Evolutionary conservation across 2,329 filamentous ascomycete species (phyloP).

Genomic region (Sporothrix pseudoabietina): DNA sequence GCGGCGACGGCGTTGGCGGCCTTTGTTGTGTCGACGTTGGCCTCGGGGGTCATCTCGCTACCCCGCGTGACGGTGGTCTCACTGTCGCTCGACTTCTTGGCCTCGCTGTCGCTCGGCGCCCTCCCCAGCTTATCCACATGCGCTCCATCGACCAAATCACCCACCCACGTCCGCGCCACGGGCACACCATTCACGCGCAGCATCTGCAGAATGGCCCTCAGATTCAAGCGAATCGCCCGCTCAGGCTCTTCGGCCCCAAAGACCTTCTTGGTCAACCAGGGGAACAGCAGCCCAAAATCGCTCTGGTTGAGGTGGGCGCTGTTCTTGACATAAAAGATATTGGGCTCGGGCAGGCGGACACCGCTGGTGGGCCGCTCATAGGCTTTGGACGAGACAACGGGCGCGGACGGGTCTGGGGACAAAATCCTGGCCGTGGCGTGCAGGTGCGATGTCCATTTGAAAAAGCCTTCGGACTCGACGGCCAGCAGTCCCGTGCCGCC

Average conservation of each 20-base stretch:
- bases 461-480: conserved; percentile 75
- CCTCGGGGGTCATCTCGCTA: background rate
- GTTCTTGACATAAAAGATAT: conserved; percentile 72
- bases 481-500: conserved; percentile 65
- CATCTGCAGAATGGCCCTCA: conserved; percentile 60
- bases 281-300: conserved; percentile 82
- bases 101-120: conserved; percentile 27
- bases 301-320: conserved; percentile 83
- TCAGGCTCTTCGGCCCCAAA: conserved; percentile 61
- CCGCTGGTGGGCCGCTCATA: conserved; percentile 49
- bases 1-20: background rate
- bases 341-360: conserved; percentile 53
- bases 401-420: conserved; percentile 55
- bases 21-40: background rate
- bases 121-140: conserved; percentile 44
- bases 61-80: background rate
- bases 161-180: conserved; percentile 53
- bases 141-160: conserved; percentile 53
- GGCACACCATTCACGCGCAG: conserved; percentile 54
- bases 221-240: conserved; percentile 60
- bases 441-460: conserved; percentile 74
- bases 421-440: conserved; percentile 67
- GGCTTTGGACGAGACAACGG: conserved; percentile 46
- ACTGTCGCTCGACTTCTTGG: conserved; percentile 12
- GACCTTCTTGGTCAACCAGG: conserved; percentile 64